Evolutionary conservation across 1,284 basidiomycete species (phyloP), one percentile per base, ranked within the genome.

Genomic region (Ceratobasidium sp.): DNA sequence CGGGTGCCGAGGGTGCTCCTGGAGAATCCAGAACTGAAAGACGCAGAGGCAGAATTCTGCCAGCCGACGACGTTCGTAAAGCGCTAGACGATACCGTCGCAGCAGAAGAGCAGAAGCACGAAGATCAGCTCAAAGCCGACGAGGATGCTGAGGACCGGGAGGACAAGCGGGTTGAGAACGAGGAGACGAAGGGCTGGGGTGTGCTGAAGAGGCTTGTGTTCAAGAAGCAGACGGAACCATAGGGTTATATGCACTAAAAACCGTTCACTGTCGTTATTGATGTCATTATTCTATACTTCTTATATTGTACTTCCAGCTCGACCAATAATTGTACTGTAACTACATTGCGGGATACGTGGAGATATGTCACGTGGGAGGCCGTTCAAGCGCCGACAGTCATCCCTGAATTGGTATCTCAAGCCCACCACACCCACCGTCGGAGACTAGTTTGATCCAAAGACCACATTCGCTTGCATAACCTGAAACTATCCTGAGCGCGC

Each of bases 401-500:
- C 8, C 18, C 59, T 41, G 28, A 45, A 16, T 61, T 41, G 59
- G 41, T 41, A 45, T 61, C 59, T 41, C 41, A 61, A 45, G 41
- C 59, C 26, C 59, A 39, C 41, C 10, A 64, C 43, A n/a, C 23
- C 50, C 26, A 53, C 28, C 50, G 12, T 30, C 10, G 26, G 21
- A 53, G 14, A 21, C 23, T 28, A 36, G 21, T 4, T 58, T 28
- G 4, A 18, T 32, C 12, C 32, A 1, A 21, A 58, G 16, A 4
- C 45, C 61, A 69, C 64, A 69, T 43, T 69, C 64, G 36, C 64
- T 69, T 69, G 52, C n/a, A 69, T 26, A 57, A 26, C 53, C 39
- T 32, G 43, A 12, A 65, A 26, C 50, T 26, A n/a, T 23, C n/a
- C 14, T 18, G 46, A 50, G 9, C 50, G 12, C 36, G 26, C 23